Percentiles rank a stretch among this genome's conserved stretches.
phyloP scores from a whole-genome alignment of 2,329 filamentous ascomycete genomes.

The Colletotrichum siamense region DNA sequence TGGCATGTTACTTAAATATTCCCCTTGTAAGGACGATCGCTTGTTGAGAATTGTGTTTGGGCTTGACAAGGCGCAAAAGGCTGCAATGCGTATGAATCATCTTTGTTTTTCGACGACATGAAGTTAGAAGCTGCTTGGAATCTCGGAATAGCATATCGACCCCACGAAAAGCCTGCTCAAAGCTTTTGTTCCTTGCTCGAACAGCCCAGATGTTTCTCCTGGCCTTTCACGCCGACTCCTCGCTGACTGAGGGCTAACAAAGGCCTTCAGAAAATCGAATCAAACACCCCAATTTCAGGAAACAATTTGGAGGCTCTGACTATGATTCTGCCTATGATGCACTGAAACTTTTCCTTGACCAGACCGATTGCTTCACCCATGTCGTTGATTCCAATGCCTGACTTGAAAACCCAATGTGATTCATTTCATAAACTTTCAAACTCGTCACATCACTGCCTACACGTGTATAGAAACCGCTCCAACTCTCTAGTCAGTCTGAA shows the following conservation, averaged over 20 bases:
- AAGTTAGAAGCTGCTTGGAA: not conserved
- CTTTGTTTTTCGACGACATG: not conserved
- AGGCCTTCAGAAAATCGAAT: rapidly evolving
- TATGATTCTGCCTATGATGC: not conserved
- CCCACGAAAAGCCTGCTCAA: not conserved
- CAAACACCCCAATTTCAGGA: not conserved
- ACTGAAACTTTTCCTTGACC: rapidly evolving
- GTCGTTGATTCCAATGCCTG: rapidly evolving
- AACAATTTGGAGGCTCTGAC: not conserved
- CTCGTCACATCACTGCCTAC: not conserved
- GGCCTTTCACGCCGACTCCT: not conserved
- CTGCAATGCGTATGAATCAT: not conserved
- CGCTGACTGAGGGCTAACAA: not conserved
- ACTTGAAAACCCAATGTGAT: rapidly evolving
- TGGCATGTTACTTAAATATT: not conserved
- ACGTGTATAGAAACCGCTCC: not conserved
- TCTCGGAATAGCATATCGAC: rapidly evolving
- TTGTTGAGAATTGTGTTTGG: not conserved
- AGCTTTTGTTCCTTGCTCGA: not conserved
- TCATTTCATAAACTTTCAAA: not conserved
- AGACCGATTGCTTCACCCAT: not conserved
- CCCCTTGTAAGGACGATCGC: not conserved
- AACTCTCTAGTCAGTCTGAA: not conserved
- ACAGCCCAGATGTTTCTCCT: not conserved
- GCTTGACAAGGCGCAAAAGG: not conserved